Base-by-base conservation (phyloP, 2,329 filamentous ascomycete genomes). In the Fusarium sp. region DNA sequence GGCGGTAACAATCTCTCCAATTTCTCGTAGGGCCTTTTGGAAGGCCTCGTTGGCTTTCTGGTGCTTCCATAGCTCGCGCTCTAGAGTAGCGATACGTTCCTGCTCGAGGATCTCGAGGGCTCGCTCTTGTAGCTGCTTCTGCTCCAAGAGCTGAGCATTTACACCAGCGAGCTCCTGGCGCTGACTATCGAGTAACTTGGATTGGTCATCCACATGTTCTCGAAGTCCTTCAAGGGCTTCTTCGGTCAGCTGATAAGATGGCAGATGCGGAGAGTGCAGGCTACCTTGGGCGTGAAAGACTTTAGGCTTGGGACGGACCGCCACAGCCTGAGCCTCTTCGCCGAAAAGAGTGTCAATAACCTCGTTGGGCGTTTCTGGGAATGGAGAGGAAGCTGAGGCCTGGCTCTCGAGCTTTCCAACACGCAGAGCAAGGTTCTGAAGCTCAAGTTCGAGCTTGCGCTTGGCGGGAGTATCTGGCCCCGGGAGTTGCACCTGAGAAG, bases 41-140 rank as follows among this genome's bases (percentile, higher is more conserved):
- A 98, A 99, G 77, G 96, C 97, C 83, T 98, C 92, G 83, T 99
- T 99, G 80, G 97, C 96, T 84, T 98, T 96, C 82, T 98, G 95
- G 80, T 98, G 95, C 84, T 98, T 98, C 87, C 93, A 95, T 68
- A 99, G 88, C 83, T 99, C 96, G 67, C 96, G 91, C 85, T 98
- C 96, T 45, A 98, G 88, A 41, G 94, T 92, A 61, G 94, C 92
- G 73, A 98, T 96, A 77, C 96, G 95, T 82, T 95, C 92, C 74
- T 93, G 90, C 83, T 98, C 95, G 60, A 97, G 92, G 71, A 93
- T 90, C 77, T 93, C 92, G 63, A 98, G 91, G 38, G 94, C 93
- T 79, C 91, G 90, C 82, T 95, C 93, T 80, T 97, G 94, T 72
- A 95, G 89, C 79, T 93, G 91, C 82, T 96, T 94, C 81, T 98